Percentiles rank a stretch among this genome's conserved stretches.
Conservation (phyloP, 805 yeast genomes). For the Barnettozyma populi region DNA sequence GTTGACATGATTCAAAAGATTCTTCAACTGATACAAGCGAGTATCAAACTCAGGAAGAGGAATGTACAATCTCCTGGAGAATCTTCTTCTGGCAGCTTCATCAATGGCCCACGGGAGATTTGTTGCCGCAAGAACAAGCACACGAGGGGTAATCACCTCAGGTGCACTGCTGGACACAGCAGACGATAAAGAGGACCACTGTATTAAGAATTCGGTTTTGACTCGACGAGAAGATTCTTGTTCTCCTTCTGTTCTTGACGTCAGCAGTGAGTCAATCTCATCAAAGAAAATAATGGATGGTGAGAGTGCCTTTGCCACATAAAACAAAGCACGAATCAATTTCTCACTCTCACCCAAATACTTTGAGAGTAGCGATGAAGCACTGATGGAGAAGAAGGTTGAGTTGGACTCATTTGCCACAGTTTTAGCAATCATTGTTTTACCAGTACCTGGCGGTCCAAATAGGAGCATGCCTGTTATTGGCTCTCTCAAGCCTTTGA, state of each 20-base stretch:
- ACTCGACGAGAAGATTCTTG: conserved; percentile 86
- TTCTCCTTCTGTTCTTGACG: conserved; percentile 66
- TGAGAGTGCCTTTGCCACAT: conserved; percentile 75
- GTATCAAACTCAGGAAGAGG: conserved; percentile 91
- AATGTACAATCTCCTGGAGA: conserved; percentile 86
- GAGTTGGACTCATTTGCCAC: conserved; percentile 94
- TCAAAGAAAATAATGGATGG: conserved; percentile 95
- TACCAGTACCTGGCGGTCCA: conserved; percentile 99
- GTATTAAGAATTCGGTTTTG: conserved; percentile 88
- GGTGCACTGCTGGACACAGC: conserved; percentile 62
- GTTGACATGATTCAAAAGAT: conserved; percentile 64
- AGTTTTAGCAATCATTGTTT: conserved; percentile 94
- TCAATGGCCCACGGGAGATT: conserved; percentile 96
- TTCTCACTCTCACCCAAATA: conserved; percentile 92
- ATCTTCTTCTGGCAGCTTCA: conserved; percentile 93
- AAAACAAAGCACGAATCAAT: conserved; percentile 81
- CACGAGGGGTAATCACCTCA: conserved; percentile 47
- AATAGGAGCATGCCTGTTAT: conserved; percentile 92
- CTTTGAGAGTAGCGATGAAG: conserved; percentile 84
- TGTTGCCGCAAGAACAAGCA: conserved; percentile 89
- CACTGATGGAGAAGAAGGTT: conserved; percentile 86
- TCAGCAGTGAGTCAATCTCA: conserved; percentile 87
- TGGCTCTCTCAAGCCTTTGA: conserved; percentile 87
- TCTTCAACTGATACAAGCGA: conserved; percentile 61
- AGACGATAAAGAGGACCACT: conserved; percentile 88